Conservation (phyloP, 2,329 filamentous ascomycete genomes). For the Volutella citrinella region DNA sequence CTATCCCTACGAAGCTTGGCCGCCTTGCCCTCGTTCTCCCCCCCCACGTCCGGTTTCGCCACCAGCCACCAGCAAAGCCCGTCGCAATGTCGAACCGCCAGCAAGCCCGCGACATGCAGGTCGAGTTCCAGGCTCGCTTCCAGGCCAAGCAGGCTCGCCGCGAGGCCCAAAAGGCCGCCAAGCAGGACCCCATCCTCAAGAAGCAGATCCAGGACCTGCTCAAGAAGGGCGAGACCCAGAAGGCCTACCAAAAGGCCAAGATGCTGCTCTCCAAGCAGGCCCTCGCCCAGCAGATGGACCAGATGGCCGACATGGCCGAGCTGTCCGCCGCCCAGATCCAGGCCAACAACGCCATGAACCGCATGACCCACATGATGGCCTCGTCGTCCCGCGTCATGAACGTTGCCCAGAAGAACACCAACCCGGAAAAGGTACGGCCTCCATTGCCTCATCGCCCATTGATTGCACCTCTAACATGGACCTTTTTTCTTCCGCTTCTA, state of each 20-base stretch:
- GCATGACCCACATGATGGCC: conserved; percentile 63
- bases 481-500: no score
- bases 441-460: not conserved
- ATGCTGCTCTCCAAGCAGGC: conserved; percentile 61
- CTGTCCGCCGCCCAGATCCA: conserved; percentile 59
- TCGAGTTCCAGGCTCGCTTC: conserved; percentile 62
- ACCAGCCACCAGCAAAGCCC: no score
- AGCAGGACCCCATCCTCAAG: conserved; percentile 58
- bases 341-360: conserved; percentile 63
- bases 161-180: conserved; percentile 58
- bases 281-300: conserved; percentile 61
- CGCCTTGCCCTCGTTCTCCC: no score
- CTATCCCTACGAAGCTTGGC: no score
- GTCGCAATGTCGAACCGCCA: conserved; percentile 63
- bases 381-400: conserved; percentile 58
- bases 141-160: conserved; percentile 61
- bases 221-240: conserved; percentile 61
- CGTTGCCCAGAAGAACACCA: conserved; percentile 55
- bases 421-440: conserved; percentile 50
- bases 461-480: no score
- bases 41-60: not conserved
- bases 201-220: conserved; percentile 63
- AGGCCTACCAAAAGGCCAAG: conserved; percentile 62
- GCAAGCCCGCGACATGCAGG: conserved; percentile 58
- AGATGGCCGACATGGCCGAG: conserved; percentile 63